These are phyloP conservation scores for Plasmodium coatneyi DNA, from an alignment of 169 alveolate genomes.

Conservation along the genomic window DNA sequence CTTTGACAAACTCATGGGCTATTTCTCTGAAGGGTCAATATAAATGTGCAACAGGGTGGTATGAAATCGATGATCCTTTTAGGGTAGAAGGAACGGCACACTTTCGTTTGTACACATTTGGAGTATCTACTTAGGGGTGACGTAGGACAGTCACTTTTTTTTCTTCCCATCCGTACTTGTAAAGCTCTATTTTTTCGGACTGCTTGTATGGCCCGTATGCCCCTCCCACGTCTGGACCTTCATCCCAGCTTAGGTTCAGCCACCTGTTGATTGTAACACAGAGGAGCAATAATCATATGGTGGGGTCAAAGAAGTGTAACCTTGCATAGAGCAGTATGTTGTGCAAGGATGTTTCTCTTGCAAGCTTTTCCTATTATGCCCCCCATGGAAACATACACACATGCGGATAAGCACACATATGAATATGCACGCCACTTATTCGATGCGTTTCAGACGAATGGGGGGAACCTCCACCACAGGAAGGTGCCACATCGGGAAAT, in stretches of 20 bases:
- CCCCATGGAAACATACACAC: background rate
- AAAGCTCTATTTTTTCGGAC: constrained; percentile 42
- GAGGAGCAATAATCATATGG: background rate
- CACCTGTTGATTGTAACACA: constrained; percentile 74
- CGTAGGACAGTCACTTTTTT: background rate
- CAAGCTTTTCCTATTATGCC: background rate
- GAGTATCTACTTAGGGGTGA: background rate
- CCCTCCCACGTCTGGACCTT: constrained; percentile 84
- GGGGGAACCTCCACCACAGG: background rate
- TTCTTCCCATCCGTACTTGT: constrained; percentile 16
- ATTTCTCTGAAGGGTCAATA: constrained; percentile 59
- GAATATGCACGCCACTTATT: background rate
- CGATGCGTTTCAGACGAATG: background rate
- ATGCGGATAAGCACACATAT: background rate
- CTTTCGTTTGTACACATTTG: background rate
- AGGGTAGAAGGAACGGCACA: background rate
- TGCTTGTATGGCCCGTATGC: constrained; percentile 85
- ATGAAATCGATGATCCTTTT: background rate
- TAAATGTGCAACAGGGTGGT: background rate
- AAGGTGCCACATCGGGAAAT: background rate
- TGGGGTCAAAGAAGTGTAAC: background rate
- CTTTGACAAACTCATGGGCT: constrained; percentile 80
- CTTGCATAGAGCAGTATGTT: background rate
- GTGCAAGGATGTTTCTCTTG: background rate
- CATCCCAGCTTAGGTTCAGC: constrained; percentile 86